Evolutionary conservation across 2,329 filamentous ascomycete genomes (phyloP).

Genomic region (Furcasterigmium sp.): DNA sequence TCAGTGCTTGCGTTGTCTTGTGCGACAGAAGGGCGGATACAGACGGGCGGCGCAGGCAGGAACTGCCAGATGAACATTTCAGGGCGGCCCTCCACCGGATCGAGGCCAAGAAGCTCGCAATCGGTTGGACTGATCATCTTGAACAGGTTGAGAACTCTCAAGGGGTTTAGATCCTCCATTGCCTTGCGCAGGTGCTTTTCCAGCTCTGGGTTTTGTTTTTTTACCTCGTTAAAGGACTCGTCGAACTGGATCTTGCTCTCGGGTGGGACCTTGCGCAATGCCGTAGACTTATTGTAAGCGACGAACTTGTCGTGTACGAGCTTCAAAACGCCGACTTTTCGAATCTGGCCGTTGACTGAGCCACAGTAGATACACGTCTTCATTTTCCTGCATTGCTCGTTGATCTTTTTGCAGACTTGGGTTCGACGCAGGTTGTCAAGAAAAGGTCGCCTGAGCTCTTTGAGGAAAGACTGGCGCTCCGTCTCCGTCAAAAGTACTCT

Average conservation of each 20-base stretch:
- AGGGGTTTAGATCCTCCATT: slow-evolving; percentile 88
- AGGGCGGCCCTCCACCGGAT: slow-evolving; percentile 79
- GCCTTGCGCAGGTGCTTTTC: slow-evolving; percentile 90
- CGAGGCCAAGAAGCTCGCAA: slow-evolving; percentile 85
- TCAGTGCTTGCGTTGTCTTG: slow-evolving; percentile 93
- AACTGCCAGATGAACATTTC: slow-evolving; percentile 99
- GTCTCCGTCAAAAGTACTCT: slow-evolving; percentile 75
- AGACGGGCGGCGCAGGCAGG: slow-evolving; percentile 87
- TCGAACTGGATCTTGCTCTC: slow-evolving; percentile 81
- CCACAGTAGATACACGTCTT: slow-evolving; percentile 78
- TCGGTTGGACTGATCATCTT: slow-evolving; percentile 79
- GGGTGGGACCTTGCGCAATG: slow-evolving; percentile 77
- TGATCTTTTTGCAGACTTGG: slow-evolving; percentile 82
- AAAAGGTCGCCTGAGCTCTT: slow-evolving; percentile 71
- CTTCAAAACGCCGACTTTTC: slow-evolving; percentile 89
- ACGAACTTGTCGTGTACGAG: slow-evolving; percentile 91
- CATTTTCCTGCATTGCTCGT: slow-evolving; percentile 83
- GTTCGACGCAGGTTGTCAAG: slow-evolving; percentile 82
- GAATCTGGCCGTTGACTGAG: slow-evolving; percentile 82
- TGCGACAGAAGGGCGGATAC: slow-evolving; percentile 87
- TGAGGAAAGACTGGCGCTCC: slow-evolving; percentile 73
- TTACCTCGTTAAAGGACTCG: slow-evolving; percentile 75
- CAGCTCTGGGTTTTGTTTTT: slow-evolving; percentile 71
- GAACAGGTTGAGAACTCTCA: slow-evolving; percentile 86
- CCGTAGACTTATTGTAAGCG: slow-evolving; percentile 81